These are phyloP conservation scores for Dictyostelium firmibasis DNA, from an alignment of 78 protist species.

Conservation along the genomic window DNA sequence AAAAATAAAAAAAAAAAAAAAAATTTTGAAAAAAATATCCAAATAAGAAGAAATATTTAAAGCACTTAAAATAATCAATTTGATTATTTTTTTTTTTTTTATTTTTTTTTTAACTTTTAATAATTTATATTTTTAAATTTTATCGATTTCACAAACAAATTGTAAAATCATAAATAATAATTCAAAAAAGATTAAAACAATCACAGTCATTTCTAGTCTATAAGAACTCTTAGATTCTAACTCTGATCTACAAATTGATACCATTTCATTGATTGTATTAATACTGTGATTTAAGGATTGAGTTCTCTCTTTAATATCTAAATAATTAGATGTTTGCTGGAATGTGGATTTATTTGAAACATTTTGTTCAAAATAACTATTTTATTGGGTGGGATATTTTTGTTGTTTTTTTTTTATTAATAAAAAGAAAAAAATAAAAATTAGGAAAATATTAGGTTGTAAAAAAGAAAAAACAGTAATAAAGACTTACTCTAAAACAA, in stretches of 20 bases:
- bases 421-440: too few species aligned
- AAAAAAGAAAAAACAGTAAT: not conserved
- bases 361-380: not conserved
- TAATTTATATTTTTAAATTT: not conserved
- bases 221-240: constrained; percentile 17
- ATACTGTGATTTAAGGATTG: constrained; percentile 6
- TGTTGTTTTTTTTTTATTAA: too few species aligned
- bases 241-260: constrained; percentile 34
- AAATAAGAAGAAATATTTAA: too few species aligned
- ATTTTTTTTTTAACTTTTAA: too few species aligned
- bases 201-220: constrained; percentile 53
- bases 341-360: not conserved
- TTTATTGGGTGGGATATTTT: too few species aligned
- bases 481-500: not conserved
- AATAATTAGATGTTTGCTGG: not conserved
- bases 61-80: too few species aligned
- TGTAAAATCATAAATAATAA: constrained; percentile 46
- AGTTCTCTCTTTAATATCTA: constrained; percentile 35
- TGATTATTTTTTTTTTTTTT: too few species aligned
- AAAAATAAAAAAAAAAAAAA: too few species aligned
- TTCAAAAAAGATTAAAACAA: constrained; percentile 46
- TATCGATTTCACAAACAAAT: constrained; percentile 5
- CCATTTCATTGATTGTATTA: not conserved
- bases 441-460: too few species aligned
- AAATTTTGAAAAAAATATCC: too few species aligned